Percentiles rank a stretch among this genome's conserved stretches.
Evolutionary conservation across 192 early-diverging fungal genomes (phyloP).

Genomic region (Gamsiella multidivaricata): DNA sequence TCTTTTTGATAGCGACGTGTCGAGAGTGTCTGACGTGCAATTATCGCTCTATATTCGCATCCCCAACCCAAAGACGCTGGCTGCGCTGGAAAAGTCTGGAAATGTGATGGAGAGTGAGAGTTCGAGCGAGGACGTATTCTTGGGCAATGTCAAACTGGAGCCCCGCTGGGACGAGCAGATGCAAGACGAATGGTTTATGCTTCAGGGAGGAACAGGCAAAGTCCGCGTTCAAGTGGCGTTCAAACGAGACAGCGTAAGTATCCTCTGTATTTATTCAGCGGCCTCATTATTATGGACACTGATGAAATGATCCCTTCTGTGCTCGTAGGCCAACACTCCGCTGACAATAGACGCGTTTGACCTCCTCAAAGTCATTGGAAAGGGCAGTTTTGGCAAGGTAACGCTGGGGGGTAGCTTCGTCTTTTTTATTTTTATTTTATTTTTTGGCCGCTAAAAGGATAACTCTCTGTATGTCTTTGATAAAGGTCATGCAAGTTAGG

Average conservation of each 20-base stretch:
- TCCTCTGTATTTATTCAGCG: background rate
- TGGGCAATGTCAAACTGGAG: conserved; percentile 66
- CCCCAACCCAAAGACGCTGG: conserved; percentile 57
- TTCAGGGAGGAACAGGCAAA: conserved; percentile 74
- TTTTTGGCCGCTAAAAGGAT: conserved; percentile 71
- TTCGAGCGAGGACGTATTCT: conserved; percentile 62
- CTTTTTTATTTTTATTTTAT: conserved; percentile 84
- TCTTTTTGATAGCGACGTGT: conserved; percentile 63
- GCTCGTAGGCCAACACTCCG: conserved; percentile 69
- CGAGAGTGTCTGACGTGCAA: conserved; percentile 69
- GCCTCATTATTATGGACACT: background rate
- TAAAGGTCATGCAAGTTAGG: conserved; percentile 91
- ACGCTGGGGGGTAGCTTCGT: conserved; percentile 30
- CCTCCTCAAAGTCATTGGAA: conserved; percentile 94
- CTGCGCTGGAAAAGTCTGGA: conserved; percentile 53
- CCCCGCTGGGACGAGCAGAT: conserved; percentile 66
- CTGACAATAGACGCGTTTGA: conserved; percentile 94
- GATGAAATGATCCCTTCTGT: background rate
- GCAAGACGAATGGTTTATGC: conserved; percentile 73
- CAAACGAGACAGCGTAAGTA: conserved; percentile 71
- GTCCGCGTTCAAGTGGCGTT: conserved; percentile 81
- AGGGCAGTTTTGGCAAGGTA: conserved; percentile 97
- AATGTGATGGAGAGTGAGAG: conserved; percentile 46
- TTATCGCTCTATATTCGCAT: conserved; percentile 70
- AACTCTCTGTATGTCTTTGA: too few species aligned